Evolutionary conservation across 1,139 yeast genomes (phyloP), one percentile per base, ranked within the genome.

Genomic region (Hanseniaspora uvarum): DNA sequence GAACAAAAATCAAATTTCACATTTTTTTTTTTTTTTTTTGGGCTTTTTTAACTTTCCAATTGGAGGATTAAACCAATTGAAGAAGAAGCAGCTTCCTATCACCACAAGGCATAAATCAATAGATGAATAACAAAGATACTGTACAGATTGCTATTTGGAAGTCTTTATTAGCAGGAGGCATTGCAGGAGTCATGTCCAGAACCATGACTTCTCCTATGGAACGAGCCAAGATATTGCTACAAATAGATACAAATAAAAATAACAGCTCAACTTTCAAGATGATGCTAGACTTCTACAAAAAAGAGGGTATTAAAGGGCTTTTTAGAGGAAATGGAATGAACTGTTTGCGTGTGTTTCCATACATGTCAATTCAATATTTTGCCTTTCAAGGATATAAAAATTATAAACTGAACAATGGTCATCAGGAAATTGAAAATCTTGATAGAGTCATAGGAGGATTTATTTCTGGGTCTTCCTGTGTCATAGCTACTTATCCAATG

Each of bases 151-250:
- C 53, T 4, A 33, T 37, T 23, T 38, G 48, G 48, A 49, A 41
- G 18, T 55, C 95, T 7, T 78, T 92, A 53, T 56, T 81, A 1
- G 80, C 83, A 21, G 89, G 89, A 23, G 88, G 88, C 5, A 70
- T 84, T 5, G 97, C 97, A 0, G 98, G 97, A 5, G 96, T 95
- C 0, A 79, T 88, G 1, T 85, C 95, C 0, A 73, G 98, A 55
- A 92, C 98, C 0, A 89, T 84, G 1, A 96, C 89, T 6, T 86
- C 96, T 4, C 98, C 98, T 0, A 80, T 92, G 68, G 98, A 92
- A 66, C 74, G 98, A 60, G 95, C 94, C 62, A 92, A 92, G 69
- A 94, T 92, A 59, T 69, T 92, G 43, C 78, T 88, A 60, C 98
- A 92, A 67, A 79, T 92, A 41, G 97, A 92, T 68, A 89, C 89